Conservation (phyloP, 148 eudicot species). For the Suaeda aralocaspica region DNA sequence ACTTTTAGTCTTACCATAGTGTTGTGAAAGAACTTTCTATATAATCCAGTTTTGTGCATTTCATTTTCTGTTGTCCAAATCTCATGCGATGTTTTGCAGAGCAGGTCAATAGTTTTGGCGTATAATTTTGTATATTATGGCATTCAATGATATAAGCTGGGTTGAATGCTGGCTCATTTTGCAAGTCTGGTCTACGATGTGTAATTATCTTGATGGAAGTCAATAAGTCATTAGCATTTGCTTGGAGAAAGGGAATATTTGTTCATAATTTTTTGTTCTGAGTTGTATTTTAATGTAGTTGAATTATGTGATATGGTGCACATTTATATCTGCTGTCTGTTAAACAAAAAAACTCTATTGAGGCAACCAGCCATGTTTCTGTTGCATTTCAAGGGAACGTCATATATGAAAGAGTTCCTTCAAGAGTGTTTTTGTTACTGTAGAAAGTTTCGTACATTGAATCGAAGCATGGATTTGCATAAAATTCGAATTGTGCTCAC, state of each 20-base stretch:
- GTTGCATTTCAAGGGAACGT: too few relatives aligned
- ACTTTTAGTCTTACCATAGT: slow-evolving; percentile 4
- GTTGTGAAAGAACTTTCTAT: not conserved
- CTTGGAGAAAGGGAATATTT: not conserved
- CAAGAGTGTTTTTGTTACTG: too few relatives aligned
- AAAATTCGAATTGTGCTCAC: too few relatives aligned
- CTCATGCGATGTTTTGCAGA: not conserved
- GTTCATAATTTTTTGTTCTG: not conserved
- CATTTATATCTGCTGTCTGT: too few relatives aligned
- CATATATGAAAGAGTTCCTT: too few relatives aligned
- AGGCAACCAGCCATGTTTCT: too few relatives aligned
- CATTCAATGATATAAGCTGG: not conserved
- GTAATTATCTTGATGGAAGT: not conserved
- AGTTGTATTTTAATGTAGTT: too few relatives aligned
- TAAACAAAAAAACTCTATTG: too few relatives aligned
- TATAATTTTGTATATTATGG: not conserved
- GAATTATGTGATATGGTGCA: too few relatives aligned
- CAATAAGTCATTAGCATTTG: not conserved
- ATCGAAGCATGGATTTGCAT: too few relatives aligned
- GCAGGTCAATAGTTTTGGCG: slow-evolving; percentile 1
- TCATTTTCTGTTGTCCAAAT: not conserved
- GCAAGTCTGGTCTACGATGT: not conserved
- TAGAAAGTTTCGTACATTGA: too few relatives aligned
- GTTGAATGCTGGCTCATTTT: not conserved
- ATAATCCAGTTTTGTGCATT: not conserved